Evolutionary conservation across 306 rosid species (phyloP).

Genomic region (Geum urbanum): DNA sequence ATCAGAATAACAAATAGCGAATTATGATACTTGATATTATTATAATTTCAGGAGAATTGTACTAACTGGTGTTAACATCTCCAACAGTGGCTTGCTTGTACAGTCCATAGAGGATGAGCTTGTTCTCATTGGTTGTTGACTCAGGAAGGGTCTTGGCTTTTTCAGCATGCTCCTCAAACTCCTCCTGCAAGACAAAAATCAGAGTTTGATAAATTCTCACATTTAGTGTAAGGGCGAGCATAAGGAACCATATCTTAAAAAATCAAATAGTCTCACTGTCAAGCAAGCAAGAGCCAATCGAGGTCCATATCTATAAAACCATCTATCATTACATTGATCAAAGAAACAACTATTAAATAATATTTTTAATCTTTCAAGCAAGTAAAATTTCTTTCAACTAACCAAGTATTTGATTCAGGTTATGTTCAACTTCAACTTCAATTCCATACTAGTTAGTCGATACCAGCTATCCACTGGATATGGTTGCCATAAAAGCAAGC

Average conservation of each 20-base stretch:
- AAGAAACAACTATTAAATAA: not conserved
- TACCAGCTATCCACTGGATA: not conserved
- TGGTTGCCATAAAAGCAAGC: not conserved
- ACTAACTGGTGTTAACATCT: slow-evolving; percentile 65
- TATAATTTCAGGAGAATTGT: slow-evolving; percentile 2
- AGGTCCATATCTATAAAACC: not conserved
- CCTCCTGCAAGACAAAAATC: slow-evolving; percentile 58
- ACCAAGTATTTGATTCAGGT: not conserved
- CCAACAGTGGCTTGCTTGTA: slow-evolving; percentile 94
- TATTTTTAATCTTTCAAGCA: not conserved
- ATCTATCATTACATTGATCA: not conserved
- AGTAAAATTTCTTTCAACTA: not conserved
- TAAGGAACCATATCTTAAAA: not conserved
- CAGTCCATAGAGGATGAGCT: slow-evolving; percentile 84
- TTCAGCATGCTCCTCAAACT: slow-evolving; percentile 77
- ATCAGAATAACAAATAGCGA: not conserved
- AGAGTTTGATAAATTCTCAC: not conserved
- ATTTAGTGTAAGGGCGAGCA: not conserved
- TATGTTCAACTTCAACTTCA: not conserved
- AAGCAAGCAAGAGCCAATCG: not conserved
- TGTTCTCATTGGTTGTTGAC: slow-evolving; percentile 55
- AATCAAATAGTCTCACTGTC: not conserved
- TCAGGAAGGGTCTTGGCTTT: slow-evolving; percentile 77
- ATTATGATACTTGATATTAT: not conserved
- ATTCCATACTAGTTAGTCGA: not conserved